Conservation (phyloP, 805 yeast species). For the Debaryomyces castellii region DNA sequence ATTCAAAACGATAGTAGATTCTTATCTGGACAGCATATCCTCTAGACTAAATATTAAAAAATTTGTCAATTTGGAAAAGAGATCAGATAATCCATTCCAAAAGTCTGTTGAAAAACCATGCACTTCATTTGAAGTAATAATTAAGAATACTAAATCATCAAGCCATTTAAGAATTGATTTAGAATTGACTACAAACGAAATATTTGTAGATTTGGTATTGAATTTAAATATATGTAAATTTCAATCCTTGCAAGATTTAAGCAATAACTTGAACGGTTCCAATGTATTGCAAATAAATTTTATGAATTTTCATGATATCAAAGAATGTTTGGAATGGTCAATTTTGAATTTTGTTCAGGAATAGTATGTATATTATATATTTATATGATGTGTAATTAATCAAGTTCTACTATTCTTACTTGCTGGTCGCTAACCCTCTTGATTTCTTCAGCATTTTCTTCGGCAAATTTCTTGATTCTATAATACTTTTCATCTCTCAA, state of each 20-base stretch:
- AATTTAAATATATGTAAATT: slow-evolving; percentile 35
- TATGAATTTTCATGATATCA: slow-evolving; percentile 51
- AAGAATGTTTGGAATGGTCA: slow-evolving; percentile 59
- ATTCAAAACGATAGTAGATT: slow-evolving; percentile 20
- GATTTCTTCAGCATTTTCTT: slow-evolving; percentile 38
- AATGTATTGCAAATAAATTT: slow-evolving; percentile 47
- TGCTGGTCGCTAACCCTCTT: slow-evolving; percentile 26
- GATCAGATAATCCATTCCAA: slow-evolving; percentile 26
- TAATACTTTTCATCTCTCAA: slow-evolving; percentile 63
- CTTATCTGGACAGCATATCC: slow-evolving; percentile 11
- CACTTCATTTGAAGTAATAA: slow-evolving; percentile 25
- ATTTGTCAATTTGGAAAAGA: slow-evolving; percentile 23
- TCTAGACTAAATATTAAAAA: slow-evolving; percentile 13
- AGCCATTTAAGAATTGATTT: slow-evolving; percentile 24
- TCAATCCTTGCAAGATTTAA: slow-evolving; percentile 20
- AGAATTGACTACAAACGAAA: slow-evolving; percentile 38
- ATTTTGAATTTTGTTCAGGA: slow-evolving; percentile 32
- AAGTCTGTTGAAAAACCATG: slow-evolving; percentile 40
- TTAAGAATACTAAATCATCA: slow-evolving; percentile 15
- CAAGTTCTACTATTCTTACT: slow-evolving; percentile 30
- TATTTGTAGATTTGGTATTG: slow-evolving; percentile 39
- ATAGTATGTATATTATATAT: slow-evolving; percentile 6
- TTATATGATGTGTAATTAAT: slow-evolving; percentile 3
- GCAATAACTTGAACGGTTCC: slow-evolving; percentile 28
- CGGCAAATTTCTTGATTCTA: slow-evolving; percentile 42